These are phyloP conservation scores for Fusarium staphyleae DNA, from an alignment of 2,329 filamentous ascomycete genomes.

Conservation along the genomic window DNA sequence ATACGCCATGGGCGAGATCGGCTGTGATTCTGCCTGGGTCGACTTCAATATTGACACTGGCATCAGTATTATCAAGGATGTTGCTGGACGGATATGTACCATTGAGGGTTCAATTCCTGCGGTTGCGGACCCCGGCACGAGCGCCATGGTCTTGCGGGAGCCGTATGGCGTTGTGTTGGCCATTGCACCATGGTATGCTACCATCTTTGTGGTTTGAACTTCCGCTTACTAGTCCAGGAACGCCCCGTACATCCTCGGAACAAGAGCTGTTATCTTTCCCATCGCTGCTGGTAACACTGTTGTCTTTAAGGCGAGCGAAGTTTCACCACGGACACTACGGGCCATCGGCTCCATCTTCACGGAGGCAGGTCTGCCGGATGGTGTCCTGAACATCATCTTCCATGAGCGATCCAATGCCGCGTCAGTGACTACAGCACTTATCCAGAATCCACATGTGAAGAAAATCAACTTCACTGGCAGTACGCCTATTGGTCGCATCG, in stretches of 20 bases:
- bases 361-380: conserved; percentile 78
- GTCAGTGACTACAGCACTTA: conserved; percentile 70
- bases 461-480: conserved; percentile 90
- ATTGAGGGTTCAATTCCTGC: conserved; percentile 50
- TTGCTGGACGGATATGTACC: conserved; percentile 52
- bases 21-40: conserved; percentile 48
- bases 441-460: conserved; percentile 70
- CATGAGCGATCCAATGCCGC: conserved; percentile 70
- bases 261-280: conserved; percentile 65
- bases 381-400: conserved; percentile 77
- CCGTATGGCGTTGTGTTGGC: conserved; percentile 81
- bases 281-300: conserved; percentile 81
- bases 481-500: conserved; percentile 75
- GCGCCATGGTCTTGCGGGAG: conserved; percentile 73
- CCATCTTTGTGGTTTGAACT: not conserved
- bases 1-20: conserved; percentile 64
- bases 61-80: conserved; percentile 51
- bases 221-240: conserved; percentile 54
- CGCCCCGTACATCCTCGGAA: conserved; percentile 62
- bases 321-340: conserved; percentile 69
- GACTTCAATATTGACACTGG: conserved; percentile 50
- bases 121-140: conserved; percentile 43
- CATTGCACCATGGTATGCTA: conserved; percentile 78
- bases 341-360: conserved; percentile 69
- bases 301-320: conserved; percentile 75